Percentiles rank a stretch among this genome's conserved stretches.
phyloP scores from a whole-genome alignment of 2,329 filamentous ascomycete species.

The Penicillium capsulatum region DNA sequence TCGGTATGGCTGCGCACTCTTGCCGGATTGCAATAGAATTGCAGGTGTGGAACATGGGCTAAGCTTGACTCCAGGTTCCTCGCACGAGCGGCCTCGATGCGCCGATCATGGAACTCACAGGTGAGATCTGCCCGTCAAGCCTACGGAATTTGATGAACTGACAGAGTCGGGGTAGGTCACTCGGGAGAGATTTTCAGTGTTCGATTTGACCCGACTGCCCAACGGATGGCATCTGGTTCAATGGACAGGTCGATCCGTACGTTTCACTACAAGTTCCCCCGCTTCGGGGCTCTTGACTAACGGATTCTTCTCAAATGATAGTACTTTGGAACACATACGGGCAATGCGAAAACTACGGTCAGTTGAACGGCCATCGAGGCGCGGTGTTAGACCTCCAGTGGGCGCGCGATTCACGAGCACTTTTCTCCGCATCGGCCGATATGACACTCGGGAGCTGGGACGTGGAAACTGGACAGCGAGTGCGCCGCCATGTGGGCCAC shows the following conservation, averaged over 20 bases:
- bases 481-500: slow-evolving; percentile 87
- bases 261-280: slow-evolving; percentile 29
- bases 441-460: slow-evolving; percentile 95
- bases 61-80: slow-evolving; percentile 55
- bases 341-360: slow-evolving; percentile 89
- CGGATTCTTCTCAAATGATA: slow-evolving; percentile 34
- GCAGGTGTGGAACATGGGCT: slow-evolving; percentile 2
- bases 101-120: slow-evolving; percentile 89
- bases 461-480: slow-evolving; percentile 81
- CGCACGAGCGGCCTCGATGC: slow-evolving; percentile 80
- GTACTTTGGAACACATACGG: slow-evolving; percentile 93
- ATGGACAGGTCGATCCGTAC: slow-evolving; percentile 89
- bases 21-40: neutral
- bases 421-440: slow-evolving; percentile 92
- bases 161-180: slow-evolving; percentile 46
- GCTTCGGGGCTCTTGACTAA: neutral
- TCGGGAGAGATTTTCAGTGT: slow-evolving; percentile 83
- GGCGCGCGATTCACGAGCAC: slow-evolving; percentile 86
- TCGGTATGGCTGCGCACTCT: slow-evolving; percentile 50
- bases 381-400: slow-evolving; percentile 90
- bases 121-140: slow-evolving; percentile 46
- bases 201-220: slow-evolving; percentile 83
- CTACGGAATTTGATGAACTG: slow-evolving; percentile 5
- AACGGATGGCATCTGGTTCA: slow-evolving; percentile 85
- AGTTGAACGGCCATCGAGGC: slow-evolving; percentile 82